These are phyloP conservation scores for Canariomyces notabilis DNA, from an alignment of 2,329 filamentous ascomycete species.

Conservation along the genomic window DNA sequence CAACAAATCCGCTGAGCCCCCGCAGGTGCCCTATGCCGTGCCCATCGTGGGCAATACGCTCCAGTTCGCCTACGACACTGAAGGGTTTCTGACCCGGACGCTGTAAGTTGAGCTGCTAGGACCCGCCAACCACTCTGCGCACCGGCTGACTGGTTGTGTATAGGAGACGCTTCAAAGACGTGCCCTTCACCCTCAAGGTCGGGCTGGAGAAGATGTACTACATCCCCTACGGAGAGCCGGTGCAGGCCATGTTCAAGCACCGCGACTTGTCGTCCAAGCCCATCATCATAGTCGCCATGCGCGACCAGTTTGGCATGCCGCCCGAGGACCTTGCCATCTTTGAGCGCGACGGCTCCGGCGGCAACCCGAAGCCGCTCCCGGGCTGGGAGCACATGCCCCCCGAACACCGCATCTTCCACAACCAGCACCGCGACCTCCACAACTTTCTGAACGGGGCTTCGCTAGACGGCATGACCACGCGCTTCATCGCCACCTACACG, in stretches of 20 bases:
- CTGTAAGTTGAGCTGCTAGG: neutral
- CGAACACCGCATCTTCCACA: slow-evolving; percentile 13
- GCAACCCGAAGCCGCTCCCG: slow-evolving; percentile 12
- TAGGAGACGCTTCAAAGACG: slow-evolving; percentile 3
- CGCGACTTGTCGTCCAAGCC: slow-evolving; percentile 17
- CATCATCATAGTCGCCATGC: slow-evolving; percentile 13
- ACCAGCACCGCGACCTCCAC: slow-evolving; percentile 13
- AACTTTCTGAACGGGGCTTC: slow-evolving; percentile 5
- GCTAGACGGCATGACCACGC: slow-evolving; percentile 12
- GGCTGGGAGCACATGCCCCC: slow-evolving; percentile 16
- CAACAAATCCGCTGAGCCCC: slow-evolving; percentile 5
- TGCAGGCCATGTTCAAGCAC: slow-evolving; percentile 14
- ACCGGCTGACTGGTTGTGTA: neutral
- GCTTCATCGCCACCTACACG: slow-evolving; percentile 13
- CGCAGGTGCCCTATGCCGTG: slow-evolving; percentile 13
- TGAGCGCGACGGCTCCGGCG: slow-evolving; percentile 17
- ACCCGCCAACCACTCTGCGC: neutral
- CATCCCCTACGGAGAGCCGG: slow-evolving; percentile 14
- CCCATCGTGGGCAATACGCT: slow-evolving; percentile 15
- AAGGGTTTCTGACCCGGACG: slow-evolving; percentile 10
- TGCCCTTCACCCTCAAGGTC: slow-evolving; percentile 13
- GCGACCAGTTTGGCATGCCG: slow-evolving; percentile 14
- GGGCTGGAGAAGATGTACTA: slow-evolving; percentile 13
- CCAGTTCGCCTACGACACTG: slow-evolving; percentile 13
- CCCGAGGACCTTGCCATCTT: slow-evolving; percentile 11